Evolutionary conservation across 345 rosid genomes (phyloP).

Genomic region (Aegle marmelos): DNA sequence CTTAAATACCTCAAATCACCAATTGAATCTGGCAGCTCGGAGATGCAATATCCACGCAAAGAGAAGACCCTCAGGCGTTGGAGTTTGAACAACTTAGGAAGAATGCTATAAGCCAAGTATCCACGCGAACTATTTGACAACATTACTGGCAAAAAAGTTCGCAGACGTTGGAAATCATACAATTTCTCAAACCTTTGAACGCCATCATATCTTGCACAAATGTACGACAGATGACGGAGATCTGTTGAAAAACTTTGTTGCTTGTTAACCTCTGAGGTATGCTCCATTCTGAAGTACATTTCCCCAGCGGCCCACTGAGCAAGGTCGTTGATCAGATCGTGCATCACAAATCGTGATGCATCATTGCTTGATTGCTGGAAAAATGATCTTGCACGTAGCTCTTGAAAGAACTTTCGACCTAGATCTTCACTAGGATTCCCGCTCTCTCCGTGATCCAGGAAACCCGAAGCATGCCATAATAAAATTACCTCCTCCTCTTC

Average conservation of each 20-base stretch:
- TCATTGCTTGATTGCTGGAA: not conserved
- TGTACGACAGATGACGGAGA: not conserved
- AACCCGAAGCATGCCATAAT: conserved; percentile 7
- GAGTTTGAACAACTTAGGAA: not conserved
- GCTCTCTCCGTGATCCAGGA: not conserved
- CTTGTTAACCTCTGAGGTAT: not conserved
- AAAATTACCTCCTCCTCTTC: not conserved
- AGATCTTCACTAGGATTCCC: not conserved
- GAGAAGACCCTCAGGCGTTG: conserved; percentile 1
- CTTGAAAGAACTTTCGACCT: not conserved
- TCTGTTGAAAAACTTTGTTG: not conserved
- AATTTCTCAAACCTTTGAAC: not conserved
- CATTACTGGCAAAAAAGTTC: not conserved
- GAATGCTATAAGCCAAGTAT: not conserved
- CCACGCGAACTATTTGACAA: rapidly evolving
- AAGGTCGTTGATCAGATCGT: conserved; percentile 12
- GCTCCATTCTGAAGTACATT: not conserved
- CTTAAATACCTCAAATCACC: not conserved
- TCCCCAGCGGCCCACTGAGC: not conserved
- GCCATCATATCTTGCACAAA: not conserved
- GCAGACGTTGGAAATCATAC: not conserved
- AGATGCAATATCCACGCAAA: not conserved
- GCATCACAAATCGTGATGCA: not conserved
- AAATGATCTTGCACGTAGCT: not conserved
- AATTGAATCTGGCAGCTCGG: not conserved